Evolutionary conservation across 768 basidiomycete genomes (phyloP).

Genomic region (Auriscalpium microsporum): DNA sequence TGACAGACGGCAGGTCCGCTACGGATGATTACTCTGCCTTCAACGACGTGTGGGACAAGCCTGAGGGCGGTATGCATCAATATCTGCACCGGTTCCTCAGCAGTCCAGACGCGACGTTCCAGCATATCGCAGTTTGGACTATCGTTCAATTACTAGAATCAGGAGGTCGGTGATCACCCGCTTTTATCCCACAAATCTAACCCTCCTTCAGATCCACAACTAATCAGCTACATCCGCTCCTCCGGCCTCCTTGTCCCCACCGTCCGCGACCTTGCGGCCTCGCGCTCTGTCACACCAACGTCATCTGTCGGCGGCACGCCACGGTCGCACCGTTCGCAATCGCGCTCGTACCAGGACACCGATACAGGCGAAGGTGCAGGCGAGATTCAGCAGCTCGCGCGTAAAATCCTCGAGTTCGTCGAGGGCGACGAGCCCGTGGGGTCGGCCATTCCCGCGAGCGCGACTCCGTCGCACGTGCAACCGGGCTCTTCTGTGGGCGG

Average conservation of each 20-base stretch:
- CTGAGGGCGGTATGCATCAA: constrained; percentile 92
- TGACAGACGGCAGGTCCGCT: constrained; percentile 62
- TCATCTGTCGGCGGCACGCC: constrained; percentile 68
- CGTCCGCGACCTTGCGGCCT: constrained; percentile 74
- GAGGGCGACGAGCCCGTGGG: constrained; percentile 60
- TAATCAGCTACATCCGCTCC: constrained; percentile 83
- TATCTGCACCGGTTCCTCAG: constrained; percentile 93
- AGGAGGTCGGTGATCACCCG: constrained; percentile 45
- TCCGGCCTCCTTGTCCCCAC: constrained; percentile 78
- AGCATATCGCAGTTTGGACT: constrained; percentile 99
- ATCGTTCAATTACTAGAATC: constrained; percentile 96
- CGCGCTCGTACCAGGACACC: constrained; percentile 73
- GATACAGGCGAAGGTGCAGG: constrained; percentile 83
- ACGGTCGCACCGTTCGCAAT: constrained; percentile 56
- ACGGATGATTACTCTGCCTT: constrained; percentile 93
- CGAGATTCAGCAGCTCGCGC: constrained; percentile 81
- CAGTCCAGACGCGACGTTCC: constrained; percentile 93
- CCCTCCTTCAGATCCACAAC: constrained; percentile 58
- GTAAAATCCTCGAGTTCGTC: constrained; percentile 81
- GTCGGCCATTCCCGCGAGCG: constrained; percentile 42
- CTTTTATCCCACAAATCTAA: background rate
- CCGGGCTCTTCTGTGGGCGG: constrained; percentile 62
- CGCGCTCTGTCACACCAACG: constrained; percentile 57
- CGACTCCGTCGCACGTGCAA: constrained; percentile 56
- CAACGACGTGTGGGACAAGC: constrained; percentile 96